Conservation (phyloP, 164 flowering plant genomes). For the Macadamia integrifolia region DNA sequence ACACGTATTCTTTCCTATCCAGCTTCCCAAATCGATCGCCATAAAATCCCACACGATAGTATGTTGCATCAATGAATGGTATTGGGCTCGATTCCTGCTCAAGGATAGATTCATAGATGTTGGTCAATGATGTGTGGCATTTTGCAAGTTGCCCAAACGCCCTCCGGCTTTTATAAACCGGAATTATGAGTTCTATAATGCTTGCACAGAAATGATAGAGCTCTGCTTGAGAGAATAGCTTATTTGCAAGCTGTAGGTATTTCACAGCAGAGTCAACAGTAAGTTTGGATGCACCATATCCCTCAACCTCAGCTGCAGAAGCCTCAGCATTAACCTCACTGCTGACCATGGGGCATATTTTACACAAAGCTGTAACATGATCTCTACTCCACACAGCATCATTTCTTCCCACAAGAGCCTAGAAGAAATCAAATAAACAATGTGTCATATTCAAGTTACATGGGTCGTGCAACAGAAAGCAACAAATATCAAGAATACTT, state of each 20-base stretch:
- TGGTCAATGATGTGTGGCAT: conserved; percentile 88
- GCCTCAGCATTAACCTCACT: conserved; percentile 78
- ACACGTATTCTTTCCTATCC: conserved; percentile 78
- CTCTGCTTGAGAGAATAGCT: conserved; percentile 97
- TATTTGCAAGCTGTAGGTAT: conserved; percentile 93
- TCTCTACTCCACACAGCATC: conserved; percentile 96
- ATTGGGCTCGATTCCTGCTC: conserved; percentile 98
- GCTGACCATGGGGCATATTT: conserved; percentile 95
- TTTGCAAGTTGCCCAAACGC: conserved; percentile 95
- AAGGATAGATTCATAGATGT: conserved; percentile 89
- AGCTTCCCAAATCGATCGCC: conserved; percentile 85
- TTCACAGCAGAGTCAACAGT: conserved; percentile 99
- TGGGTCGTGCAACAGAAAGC: not conserved
- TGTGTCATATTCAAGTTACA: not conserved
- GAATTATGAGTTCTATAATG: conserved; percentile 93
- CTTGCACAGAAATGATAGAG: conserved; percentile 94
- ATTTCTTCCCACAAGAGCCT: conserved; percentile 97
- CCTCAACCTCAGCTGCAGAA: conserved; percentile 98
- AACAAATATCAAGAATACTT: not conserved
- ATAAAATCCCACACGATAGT: conserved; percentile 93
- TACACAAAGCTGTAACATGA: conserved; percentile 73
- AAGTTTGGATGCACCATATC: conserved; percentile 98
- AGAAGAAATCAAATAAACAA: conserved; percentile 5
- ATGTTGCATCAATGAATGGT: conserved; percentile 94
- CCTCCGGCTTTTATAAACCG: conserved; percentile 92